Percentiles rank a stretch among this genome's conserved stretches.
These are phyloP conservation scores for Venustampulla echinocandica DNA, from an alignment of 495 filamentous ascomycete genomes.

Conservation along the genomic window DNA sequence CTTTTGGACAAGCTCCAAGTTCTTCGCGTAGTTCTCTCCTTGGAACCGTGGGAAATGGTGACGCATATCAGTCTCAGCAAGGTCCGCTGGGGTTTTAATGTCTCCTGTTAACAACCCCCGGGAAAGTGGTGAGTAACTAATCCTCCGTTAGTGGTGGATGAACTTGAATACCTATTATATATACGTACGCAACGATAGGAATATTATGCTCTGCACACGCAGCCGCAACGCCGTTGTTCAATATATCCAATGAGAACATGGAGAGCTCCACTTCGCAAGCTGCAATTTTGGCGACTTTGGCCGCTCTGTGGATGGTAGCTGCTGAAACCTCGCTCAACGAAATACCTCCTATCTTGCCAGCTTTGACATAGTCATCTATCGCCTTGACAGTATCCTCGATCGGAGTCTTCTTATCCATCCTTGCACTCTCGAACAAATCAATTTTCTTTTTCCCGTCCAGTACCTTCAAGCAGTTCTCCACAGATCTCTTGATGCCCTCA, in stretches of 20 bases:
- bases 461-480: slow-evolving; percentile 56
- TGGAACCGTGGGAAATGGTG: slow-evolving; percentile 53
- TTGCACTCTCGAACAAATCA: slow-evolving; percentile 73
- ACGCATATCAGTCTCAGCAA: slow-evolving; percentile 52
- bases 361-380: slow-evolving; percentile 53
- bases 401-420: slow-evolving; percentile 56
- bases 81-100: slow-evolving; percentile 49
- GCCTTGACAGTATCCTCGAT: slow-evolving; percentile 40
- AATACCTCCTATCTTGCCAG: slow-evolving; percentile 75
- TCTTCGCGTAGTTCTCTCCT: slow-evolving; percentile 60
- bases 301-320: slow-evolving; percentile 65
- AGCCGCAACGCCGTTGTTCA: slow-evolving; percentile 64
- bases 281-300: slow-evolving; percentile 58
- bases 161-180: slow-evolving; percentile 18
- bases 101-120: slow-evolving; percentile 41
- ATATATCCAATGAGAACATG: slow-evolving; percentile 51
- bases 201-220: slow-evolving; percentile 63
- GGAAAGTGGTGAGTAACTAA: slow-evolving; percentile 29
- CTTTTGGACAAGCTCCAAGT: slow-evolving; percentile 59
- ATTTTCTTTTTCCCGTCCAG: slow-evolving; percentile 69
- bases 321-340: slow-evolving; percentile 64
- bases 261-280: slow-evolving; percentile 77
- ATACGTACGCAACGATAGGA: slow-evolving; percentile 52
- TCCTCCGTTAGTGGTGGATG: slow-evolving; percentile 15
- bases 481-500: slow-evolving; percentile 50